Evolutionary conservation across 768 basidiomycete species (phyloP), one percentile per base, ranked within the genome.

Genomic region (Filobasidium wieringae): DNA sequence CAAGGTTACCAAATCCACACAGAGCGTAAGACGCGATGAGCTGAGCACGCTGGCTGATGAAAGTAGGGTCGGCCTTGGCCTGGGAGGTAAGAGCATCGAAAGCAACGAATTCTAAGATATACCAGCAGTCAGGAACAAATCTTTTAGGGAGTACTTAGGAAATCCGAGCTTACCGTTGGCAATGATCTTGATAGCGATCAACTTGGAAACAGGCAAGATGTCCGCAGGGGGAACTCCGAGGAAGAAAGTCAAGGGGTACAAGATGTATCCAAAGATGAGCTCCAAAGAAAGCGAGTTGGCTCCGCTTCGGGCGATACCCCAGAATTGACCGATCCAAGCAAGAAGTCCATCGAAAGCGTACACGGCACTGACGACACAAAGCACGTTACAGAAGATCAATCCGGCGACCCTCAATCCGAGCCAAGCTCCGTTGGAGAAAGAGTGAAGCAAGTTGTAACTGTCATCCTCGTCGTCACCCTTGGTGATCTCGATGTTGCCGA

Each of bases 321-420:
- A 88, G 51, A 86, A 88, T 58, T 78, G 80, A 31, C 89, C 89
- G 69, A 90, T 80, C 88, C 88, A 92, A 29, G 87, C 89, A 36
- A 91, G 79, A 12, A 90, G 77, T 40, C 85, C 89, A 67, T 92
- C 88, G 72, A 88, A 82, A 53, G 79, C 80, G 43, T 85, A 82
- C 58, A 95, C 82, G 50, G 91, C 83, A 2, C 88, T 80, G 55
- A 93, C 76, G 58, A 93, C 82, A 53, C 87, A 90, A 57, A 91
- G 77, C 60, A 91, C 86, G 65, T 90, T 89, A 56, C 85, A 81
- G 51, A 70, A 55, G 69, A 91, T 89, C 68, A 90, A 85, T 19
- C 87, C 88, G 8, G 88, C 89, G 51, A 92, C 86, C 59, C 86
- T 76, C 39, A 91, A 73, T 74, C 90, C 89, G 63, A 92, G 89